Percentiles rank a stretch among this genome's conserved stretches.
Conservation (phyloP, 1,284 basidiomycete species). For the Fomitopsis betulina region DNA sequence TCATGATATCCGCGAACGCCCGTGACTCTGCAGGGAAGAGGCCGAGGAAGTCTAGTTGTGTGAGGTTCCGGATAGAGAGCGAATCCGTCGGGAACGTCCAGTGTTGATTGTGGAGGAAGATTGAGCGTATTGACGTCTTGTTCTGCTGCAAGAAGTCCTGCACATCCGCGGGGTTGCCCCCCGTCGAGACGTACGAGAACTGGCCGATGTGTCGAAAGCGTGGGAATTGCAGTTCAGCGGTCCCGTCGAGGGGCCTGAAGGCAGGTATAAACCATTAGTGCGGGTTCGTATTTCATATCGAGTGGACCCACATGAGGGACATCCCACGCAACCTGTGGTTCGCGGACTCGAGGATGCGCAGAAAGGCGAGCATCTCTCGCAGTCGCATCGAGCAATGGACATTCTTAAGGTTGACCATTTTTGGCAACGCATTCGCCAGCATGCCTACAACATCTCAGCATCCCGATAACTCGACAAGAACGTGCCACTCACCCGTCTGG, state of each 20-base stretch:
- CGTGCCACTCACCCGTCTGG: constrained; percentile 46
- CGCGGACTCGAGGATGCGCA: constrained; percentile 46
- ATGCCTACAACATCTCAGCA: constrained; percentile 39
- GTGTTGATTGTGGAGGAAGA: constrained; percentile 49
- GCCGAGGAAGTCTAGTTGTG: constrained; percentile 56
- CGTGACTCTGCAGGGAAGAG: constrained; percentile 46
- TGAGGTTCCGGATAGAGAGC: constrained; percentile 58
- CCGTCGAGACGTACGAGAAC: constrained; percentile 45
- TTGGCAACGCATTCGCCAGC: constrained; percentile 63
- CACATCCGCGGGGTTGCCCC: constrained; percentile 33
- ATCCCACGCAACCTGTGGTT: constrained; percentile 50
- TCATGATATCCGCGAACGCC: constrained; percentile 53
- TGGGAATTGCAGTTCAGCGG: constrained; percentile 48
- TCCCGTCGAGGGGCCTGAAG: constrained; percentile 44
- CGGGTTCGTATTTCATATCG: background rate
- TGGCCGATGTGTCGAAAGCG: constrained; percentile 55
- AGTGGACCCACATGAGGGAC: constrained; percentile 43
- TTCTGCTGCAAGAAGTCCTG: constrained; percentile 50
- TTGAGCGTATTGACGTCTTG: constrained; percentile 46
- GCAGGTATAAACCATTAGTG: constrained; percentile 1
- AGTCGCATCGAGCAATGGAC: constrained; percentile 56
- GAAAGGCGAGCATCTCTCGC: constrained; percentile 47
- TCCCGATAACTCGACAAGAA: background rate
- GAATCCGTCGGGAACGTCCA: constrained; percentile 53
- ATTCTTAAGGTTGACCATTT: constrained; percentile 51